Base-by-base conservation (phyloP, 768 basidiomycete species). In the Leccinum olivaceopallidum region DNA sequence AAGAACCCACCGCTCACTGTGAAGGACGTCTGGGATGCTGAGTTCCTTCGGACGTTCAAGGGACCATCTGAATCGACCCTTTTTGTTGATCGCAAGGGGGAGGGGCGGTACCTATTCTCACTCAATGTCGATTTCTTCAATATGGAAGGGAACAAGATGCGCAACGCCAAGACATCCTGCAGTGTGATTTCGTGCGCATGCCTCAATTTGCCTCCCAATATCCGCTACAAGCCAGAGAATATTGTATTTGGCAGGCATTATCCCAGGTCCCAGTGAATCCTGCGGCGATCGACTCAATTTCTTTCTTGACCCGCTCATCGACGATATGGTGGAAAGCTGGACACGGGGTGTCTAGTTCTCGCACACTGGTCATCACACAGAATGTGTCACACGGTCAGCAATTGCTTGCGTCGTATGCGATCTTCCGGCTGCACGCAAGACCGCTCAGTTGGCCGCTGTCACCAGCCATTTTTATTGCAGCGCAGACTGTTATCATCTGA, bases 81-180 rank as follows among this genome's bases (percentile, higher is more conserved):
- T 12, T 71, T 75, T 52, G 49, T 61, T 9, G 67, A 74, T 53
- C 36, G 16, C 16, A 18, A 50, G 0, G 48, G n/a, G 37, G 58
- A 63, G 57, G 53, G 57, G 14, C 36, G 12, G 12, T 36, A 36
- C 20, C 63, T 69, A 0, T 73, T 76, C 53, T 64, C 65, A 0
- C 60, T 77, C 1, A 65, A 73, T 18, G 32, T 77, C 1, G 72
- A 78, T 57, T 73, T 73, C 49, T 79, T 79, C 65, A 75, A 77
- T 50, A 65, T 75, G 0, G 58, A 77, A 30, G 68, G 72, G 2
- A 70, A 67, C 6, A 59, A 28, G 7, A 62, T 65, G n/a, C 50
- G 58, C 7, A 73, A 74, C 36, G 66, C 66, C 14, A 65, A 58
- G 18, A 60, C 65, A 1, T 78, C 76, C 0, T 62, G 69, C 12